Evolutionary conservation across 441 rosid species (phyloP), one percentile per base, ranked within the genome.

Genomic region (Syzygium malaccense): DNA sequence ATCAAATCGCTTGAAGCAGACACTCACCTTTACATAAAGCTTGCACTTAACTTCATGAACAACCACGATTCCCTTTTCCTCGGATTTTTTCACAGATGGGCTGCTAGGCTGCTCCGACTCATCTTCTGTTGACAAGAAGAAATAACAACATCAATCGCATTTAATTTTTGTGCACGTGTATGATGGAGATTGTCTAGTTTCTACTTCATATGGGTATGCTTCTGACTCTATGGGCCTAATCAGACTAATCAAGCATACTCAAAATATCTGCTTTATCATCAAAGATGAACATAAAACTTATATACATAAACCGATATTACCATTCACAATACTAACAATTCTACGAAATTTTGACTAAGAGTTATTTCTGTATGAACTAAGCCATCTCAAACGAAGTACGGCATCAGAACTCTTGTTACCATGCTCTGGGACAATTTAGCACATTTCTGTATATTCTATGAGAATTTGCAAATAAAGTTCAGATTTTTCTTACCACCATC

Each of bases 1-100:
- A 30, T 88, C 45, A 19, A 30, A 87, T 75, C 56, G 54, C 37
- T 55, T 88, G 87, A 53, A 58, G 51, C 75, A 86, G 78, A 88
- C 11, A 90, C 32, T 87, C 93, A 97, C 99, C 98, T 96, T 98
- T 48, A 98, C 97, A 91, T 97, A 98, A 87, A 98, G 94, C 92
- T 98, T 98, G 95, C 99, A 97, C 92, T 98, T 98, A 90, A 97
- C 97, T 92, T 98, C 99, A 93, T 98, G 99, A 90, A 96, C 97
- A 51, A 95, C 93, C 87, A 93, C 89, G 86, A 95, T 91, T 85
- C 99, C 99, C 91, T 94, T 92, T 91, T 98, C 99, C 91, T 95
- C 97, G 33, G 97, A 90, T 92, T 96, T 98, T 92, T 98, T 95
- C 87, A 98, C 92, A 55, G 99, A 98, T 89, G 99, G 99, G 90